Evolutionary conservation across 441 rosid genomes (phyloP), one percentile per base, ranked within the genome.

Genomic region (Erodium texanum): DNA sequence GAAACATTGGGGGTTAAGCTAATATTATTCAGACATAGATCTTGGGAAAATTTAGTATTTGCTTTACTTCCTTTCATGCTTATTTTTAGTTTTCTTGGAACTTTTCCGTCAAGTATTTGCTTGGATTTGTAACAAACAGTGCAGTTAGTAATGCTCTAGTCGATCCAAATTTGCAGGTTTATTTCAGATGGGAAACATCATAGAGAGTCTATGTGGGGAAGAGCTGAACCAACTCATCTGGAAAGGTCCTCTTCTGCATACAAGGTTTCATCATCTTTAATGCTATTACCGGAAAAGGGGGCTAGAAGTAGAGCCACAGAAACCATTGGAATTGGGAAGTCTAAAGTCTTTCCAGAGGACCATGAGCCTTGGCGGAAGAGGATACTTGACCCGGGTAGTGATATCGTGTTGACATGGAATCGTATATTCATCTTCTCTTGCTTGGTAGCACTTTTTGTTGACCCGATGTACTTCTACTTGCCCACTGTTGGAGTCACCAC

Each of bases 331-430:
- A 61, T 56, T 23, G 82, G 71, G 66, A 82, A 68, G 77, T 74
- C 81, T 43, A 86, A 83, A 76, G 77, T 73, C 6, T 81, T 81
- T 62, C 76, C 78, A 0, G 81, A 76, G 62, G 83, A 77, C 2
- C 79, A 72, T 71, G 70, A 48, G 15, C 79, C 89, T 2, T 89
- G 93, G 97, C 77, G 77, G 83, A 86, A 69, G 66, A 89, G 77
- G 54, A 87, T 90, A 59, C 93, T 90, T 56, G 97, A 90, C 76
- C 98, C 98, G 0, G 92, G 90, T 36, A 87, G 95, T 59, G 90
- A 90, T 73, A 85, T 85, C 23, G 87, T 93, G 71, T 77, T 87
- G 74, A 79, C 72, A 65, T 93, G 97, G 98, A 93, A 90, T 70
- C 80, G 90, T 82, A 81, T 90, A 67, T 90, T 93, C 79, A 88